These are phyloP conservation scores for Nothophaeocryptopus gaeumannii DNA, from an alignment of 2,329 filamentous ascomycete genomes.

Conservation along the genomic window DNA sequence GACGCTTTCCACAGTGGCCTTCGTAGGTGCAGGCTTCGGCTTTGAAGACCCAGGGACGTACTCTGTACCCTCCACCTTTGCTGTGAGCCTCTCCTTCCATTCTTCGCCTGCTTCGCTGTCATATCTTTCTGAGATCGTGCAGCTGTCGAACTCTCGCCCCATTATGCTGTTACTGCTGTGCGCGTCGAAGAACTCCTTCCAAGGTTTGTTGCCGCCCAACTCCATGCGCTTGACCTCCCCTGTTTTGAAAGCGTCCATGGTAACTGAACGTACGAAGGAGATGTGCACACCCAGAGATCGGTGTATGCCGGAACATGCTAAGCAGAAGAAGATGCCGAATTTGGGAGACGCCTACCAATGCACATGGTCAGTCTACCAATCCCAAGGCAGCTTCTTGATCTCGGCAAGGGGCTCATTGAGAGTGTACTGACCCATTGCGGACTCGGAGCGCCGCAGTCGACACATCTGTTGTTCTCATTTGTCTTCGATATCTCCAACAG, in stretches of 20 bases:
- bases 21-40: slow-evolving; percentile 21
- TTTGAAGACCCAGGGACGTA: slow-evolving; percentile 61
- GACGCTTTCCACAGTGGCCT: slow-evolving; percentile 25
- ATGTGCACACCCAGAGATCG: slow-evolving; percentile 95
- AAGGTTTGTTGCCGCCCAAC: slow-evolving; percentile 82
- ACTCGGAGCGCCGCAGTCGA: slow-evolving; percentile 91
- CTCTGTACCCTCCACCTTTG: slow-evolving; percentile 82
- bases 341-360: slow-evolving; percentile 71
- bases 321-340: slow-evolving; percentile 97
- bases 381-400: neutral
- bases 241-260: slow-evolving; percentile 97
- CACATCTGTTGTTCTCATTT: slow-evolving; percentile 83
- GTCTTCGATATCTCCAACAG: slow-evolving; percentile 88
- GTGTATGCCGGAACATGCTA: slow-evolving; percentile 92
- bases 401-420: neutral
- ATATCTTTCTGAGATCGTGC: slow-evolving; percentile 86
- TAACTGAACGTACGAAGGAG: slow-evolving; percentile 94
- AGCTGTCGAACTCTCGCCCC: slow-evolving; percentile 69
- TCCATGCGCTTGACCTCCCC: slow-evolving; percentile 93
- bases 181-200: slow-evolving; percentile 79
- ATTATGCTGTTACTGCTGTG: slow-evolving; percentile 47
- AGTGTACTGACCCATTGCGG: slow-evolving; percentile 80
- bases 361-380: slow-evolving; percentile 3
- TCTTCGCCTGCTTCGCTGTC: slow-evolving; percentile 88
- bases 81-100: slow-evolving; percentile 85